Evolutionary conservation across 768 basidiomycete species (phyloP), one percentile per base, ranked within the genome.

Genomic region (Galerina marginata): DNA sequence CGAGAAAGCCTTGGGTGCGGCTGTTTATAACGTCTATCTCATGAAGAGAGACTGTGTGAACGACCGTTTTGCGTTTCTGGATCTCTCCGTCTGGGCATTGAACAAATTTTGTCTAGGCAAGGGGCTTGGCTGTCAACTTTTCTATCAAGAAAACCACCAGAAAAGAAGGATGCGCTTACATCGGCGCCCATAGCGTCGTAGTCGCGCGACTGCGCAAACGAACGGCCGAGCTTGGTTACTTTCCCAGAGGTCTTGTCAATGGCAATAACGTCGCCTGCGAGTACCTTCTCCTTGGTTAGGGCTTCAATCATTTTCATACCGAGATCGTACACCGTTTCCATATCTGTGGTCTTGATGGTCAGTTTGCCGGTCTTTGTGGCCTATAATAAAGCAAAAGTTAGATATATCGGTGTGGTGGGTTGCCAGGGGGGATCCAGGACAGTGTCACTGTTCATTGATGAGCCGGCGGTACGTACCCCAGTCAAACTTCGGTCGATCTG

Each of bases 1-100:
- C 96, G 38, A 99, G 86, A 83, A 99, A 99, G 3, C 97, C 97
- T 80, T 99, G 97, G 6, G 96, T 99, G 52, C 96, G 87, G 64
- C 93, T 95, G 81, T 99, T 99, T 81, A 99, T 99, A 54, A 99
- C 96, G 71, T 99, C 97, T 67, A 99, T 99, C 78, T 99, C 97
- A 75, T 99, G 97, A 12, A 99, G 81, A 0, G 96, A 95, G 9
- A 99, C 96, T 0, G 96, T 98, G 75, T 99, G 97, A 7, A 95
- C 92, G 59, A 98, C 92, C 76, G 98, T 95, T 81, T 94, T 95
- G 64, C 96, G 90, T 69, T 95, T 96, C 80, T 99, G 97, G 58
- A 99, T 89, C 77, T 99, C 96, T 57, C 97, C 97, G 65, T 96
- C 95, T 3, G 97, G 97, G 72, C 94, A 96, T 81, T 96, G 94